Base-by-base conservation (phyloP, 331 rosid species). In the Quercus phellos region DNA sequence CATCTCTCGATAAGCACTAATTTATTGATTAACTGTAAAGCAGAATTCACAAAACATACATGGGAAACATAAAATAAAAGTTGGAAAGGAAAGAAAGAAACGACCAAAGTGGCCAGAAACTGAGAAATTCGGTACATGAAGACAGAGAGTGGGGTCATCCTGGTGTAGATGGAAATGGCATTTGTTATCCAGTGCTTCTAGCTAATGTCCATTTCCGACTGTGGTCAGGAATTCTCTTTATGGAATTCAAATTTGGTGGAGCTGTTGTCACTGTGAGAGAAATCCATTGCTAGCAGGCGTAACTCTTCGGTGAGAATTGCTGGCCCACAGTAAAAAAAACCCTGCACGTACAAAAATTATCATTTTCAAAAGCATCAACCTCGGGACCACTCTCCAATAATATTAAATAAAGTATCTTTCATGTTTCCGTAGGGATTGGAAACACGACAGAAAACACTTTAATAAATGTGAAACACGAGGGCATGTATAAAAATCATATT, bases 301-400 rank as follows among this genome's bases (percentile, higher is more conserved):
- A 88, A 89, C 74, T 70, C 51, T 11, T 51, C 17, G 10, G 80
- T 67, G 29, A 77, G 82, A 12, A 81, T 32, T 3, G 80, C 32
- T 50, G 42, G 73, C 53, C 91, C 91, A 54, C 91, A 85, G 85
- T 85, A 85, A 83, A 85, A 85, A 88, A 7, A 88, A 89, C 61
- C 91, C 91, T 88, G 89, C 83, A 80, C 32, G 70, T 12, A 7
- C 22, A 22, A 21, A 3, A 7, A 2, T 18, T 4, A 64, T 6
- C 24, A 32, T 1, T 6, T 1, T 4, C 68, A 6, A 24, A 1
- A 18, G 17, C n/a, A 12, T 3, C 1, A 60, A 13, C 16, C 1
- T 60, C 21, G 14, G 14, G 51, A 46, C 51, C 51, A 46, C 51
- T 11, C 16, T 43, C 13, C 16, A 35, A 35, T 35, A 35, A 35